A percentile compares a stretch with the other conserved stretches of the same genome.
Evolutionary conservation across 2,329 filamentous ascomycete species (phyloP).

Genomic region (Tetracladium maxilliforme): DNA sequence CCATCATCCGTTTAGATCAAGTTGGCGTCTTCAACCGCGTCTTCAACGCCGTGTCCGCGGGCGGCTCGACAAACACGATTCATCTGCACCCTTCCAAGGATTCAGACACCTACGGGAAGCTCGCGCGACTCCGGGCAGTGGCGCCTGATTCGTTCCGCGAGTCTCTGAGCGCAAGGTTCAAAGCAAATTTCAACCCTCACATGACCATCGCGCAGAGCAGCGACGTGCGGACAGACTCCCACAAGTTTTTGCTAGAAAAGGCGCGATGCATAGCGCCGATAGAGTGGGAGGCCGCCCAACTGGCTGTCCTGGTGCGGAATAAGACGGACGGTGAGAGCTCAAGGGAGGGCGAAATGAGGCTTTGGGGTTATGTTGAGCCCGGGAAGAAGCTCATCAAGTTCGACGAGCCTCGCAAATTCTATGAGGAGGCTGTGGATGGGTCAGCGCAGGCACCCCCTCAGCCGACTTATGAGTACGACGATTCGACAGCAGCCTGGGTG

Average conservation of each 20-base stretch:
- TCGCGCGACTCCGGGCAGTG: no score
- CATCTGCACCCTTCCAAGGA: no score
- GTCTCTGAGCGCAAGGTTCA: constrained; percentile 16
- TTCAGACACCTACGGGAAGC: no score
- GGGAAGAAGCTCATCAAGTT: constrained; percentile 5
- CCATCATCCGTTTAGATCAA: no score
- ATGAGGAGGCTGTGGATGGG: no score
- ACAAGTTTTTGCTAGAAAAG: constrained; percentile 37
- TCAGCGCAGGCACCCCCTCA: no score
- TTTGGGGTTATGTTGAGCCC: constrained; percentile 35
- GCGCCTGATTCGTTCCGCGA: constrained; percentile 20
- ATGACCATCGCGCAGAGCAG: constrained; percentile 46
- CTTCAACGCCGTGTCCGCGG: no score
- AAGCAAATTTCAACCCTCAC: constrained; percentile 26
- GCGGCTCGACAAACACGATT: no score
- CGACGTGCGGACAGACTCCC: constrained; percentile 24
- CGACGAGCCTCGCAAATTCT: constrained; percentile 1
- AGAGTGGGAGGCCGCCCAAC: constrained; percentile 28
- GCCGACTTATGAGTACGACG: constrained; percentile 4
- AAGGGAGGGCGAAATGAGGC: constrained; percentile 31
- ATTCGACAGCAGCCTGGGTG: background rate
- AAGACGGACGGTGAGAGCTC: constrained; percentile 13
- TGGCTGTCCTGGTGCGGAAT: constrained; percentile 39
- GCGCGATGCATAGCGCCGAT: constrained; percentile 28
- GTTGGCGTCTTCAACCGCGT: no score